Evolutionary conservation across 2,329 filamentous ascomycete species (phyloP).

Genomic region (Akanthomyces muscarius): DNA sequence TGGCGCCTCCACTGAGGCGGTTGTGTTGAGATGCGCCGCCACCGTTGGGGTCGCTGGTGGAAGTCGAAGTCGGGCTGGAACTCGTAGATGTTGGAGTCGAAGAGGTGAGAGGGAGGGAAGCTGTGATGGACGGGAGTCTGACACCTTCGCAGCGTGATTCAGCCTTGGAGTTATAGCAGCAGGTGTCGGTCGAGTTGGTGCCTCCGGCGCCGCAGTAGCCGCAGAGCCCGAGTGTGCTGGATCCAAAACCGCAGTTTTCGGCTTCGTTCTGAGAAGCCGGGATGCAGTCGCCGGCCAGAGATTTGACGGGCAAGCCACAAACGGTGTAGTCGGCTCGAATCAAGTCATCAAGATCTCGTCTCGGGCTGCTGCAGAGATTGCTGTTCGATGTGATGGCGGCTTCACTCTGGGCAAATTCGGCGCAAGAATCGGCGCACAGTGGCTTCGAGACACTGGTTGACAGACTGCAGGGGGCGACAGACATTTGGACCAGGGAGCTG

Average conservation of each 20-base stretch:
- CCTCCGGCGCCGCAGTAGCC: constrained; percentile 80
- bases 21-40: constrained; percentile 23
- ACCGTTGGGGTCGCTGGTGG: constrained; percentile 25
- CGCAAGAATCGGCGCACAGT: constrained; percentile 85
- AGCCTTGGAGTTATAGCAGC: constrained; percentile 81
- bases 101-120: constrained; percentile 58
- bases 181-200: constrained; percentile 89
- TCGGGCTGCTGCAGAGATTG: constrained; percentile 65
- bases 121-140: constrained; percentile 69
- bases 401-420: constrained; percentile 83
- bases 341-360: constrained; percentile 63
- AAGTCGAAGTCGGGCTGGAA: constrained; percentile 39
- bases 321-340: constrained; percentile 91
- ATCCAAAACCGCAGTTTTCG: constrained; percentile 78
- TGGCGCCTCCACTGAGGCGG: constrained; percentile 71
- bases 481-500: constrained; percentile 91
- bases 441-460: constrained; percentile 63
- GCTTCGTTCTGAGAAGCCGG: constrained; percentile 75
- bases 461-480: constrained; percentile 64
- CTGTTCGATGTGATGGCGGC: constrained; percentile 74
- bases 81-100: constrained; percentile 29
- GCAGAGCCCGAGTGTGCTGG: constrained; percentile 72
- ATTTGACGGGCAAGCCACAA: constrained; percentile 76
- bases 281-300: constrained; percentile 74
- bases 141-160: constrained; percentile 70